Evolutionary conservation across 768 basidiomycete genomes (phyloP).

Genomic region (Porpolomopsis calyptriformis): DNA sequence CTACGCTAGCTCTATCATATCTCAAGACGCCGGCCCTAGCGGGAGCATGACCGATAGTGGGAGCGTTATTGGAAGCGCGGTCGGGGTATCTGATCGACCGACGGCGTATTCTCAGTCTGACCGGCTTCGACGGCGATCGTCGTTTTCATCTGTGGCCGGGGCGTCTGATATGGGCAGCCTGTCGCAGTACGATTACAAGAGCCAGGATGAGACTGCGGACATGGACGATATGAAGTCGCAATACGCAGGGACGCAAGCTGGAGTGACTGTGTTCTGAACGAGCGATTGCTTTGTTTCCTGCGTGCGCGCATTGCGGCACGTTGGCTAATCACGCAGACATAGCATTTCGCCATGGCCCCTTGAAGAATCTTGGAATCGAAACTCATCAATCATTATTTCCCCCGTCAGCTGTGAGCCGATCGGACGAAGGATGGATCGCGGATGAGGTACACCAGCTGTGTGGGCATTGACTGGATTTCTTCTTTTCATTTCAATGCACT

Average conservation of each 20-base stretch:
- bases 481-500: no score
- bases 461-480: no score
- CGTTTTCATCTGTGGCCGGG: conserved; percentile 60
- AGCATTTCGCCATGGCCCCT: background rate
- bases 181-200: conserved; percentile 77
- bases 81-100: conserved; percentile 30
- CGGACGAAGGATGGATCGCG: background rate
- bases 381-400: background rate
- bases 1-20: conserved; percentile 88
- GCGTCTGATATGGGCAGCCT: conserved; percentile 71
- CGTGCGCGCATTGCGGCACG: background rate
- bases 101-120: conserved; percentile 90
- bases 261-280: conserved; percentile 71
- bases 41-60: conserved; percentile 42
- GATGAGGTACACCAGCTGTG: no score
- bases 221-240: conserved; percentile 84
- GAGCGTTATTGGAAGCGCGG: conserved; percentile 49
- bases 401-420: background rate
- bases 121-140: conserved; percentile 64
- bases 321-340: background rate
- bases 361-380: conserved; percentile 3
- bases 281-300: background rate
- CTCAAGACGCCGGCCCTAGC: conserved; percentile 74
- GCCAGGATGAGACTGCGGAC: conserved; percentile 73
- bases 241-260: conserved; percentile 76